Evolutionary conservation across 2,329 filamentous ascomycete species (phyloP).

Genomic region (Ceratocystis eucalypticola): DNA sequence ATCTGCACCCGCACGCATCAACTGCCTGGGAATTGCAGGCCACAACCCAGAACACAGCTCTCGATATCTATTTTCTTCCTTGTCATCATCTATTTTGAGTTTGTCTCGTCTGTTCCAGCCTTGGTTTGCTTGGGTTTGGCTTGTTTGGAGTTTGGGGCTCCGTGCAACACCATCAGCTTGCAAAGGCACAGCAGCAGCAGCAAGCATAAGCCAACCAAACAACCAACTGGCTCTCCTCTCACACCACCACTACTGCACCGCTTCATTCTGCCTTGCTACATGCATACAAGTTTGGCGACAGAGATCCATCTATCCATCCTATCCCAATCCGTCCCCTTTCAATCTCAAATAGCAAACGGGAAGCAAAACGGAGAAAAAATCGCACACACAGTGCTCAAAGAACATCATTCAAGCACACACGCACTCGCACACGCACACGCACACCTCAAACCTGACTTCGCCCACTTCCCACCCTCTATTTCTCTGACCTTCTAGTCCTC

Average conservation of each 20-base stretch:
- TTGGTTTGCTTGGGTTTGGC: neutral
- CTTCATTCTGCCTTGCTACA: neutral
- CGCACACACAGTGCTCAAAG: neutral
- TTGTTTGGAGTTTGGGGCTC: slow-evolving; percentile 9
- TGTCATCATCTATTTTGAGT: neutral
- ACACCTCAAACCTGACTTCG: neutral
- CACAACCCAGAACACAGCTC: neutral
- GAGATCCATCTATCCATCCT: no score
- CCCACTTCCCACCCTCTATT: neutral
- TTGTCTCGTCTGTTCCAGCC: slow-evolving; percentile 1
- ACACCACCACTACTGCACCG: no score
- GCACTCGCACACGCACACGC: neutral
- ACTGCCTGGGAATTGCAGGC: neutral
- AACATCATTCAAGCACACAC: neutral
- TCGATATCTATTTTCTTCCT: neutral
- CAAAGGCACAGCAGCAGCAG: neutral
- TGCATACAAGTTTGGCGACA: no score
- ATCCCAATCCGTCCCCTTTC: no score
- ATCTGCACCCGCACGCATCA: neutral
- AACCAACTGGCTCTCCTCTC: no score
- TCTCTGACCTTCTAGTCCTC: neutral
- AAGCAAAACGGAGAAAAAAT: neutral
- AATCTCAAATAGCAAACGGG: no score
- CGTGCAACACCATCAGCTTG: slow-evolving; percentile 1
- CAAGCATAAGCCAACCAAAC: neutral